Percentiles rank a stretch among this genome's conserved stretches.
Conservation (phyloP, 805 yeast genomes). For the Candida methanosorbosa region DNA sequence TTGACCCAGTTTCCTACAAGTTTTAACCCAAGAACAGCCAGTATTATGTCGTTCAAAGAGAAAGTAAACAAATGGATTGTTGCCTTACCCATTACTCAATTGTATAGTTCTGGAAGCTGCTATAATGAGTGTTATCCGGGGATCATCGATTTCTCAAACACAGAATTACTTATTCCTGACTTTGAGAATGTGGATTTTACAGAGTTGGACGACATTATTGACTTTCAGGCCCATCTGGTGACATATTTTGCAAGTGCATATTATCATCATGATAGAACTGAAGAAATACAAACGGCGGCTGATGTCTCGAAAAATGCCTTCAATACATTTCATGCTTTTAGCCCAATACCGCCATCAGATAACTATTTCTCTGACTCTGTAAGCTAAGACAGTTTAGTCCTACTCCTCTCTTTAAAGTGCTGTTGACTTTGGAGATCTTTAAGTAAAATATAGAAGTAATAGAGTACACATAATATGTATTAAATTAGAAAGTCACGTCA, state of each 20-base stretch:
- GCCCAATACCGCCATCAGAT: too few relatives aligned
- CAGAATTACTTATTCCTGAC: constrained; percentile 3
- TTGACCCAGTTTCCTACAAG: constrained; percentile 28
- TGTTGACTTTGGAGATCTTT: too few relatives aligned
- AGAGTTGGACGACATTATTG: constrained; percentile 39
- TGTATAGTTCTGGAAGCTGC: too few relatives aligned
- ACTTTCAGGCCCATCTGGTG: constrained; percentile 43
- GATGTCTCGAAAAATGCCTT: too few relatives aligned
- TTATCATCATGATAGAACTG: constrained; percentile 23
- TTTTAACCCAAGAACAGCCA: constrained; percentile 55
- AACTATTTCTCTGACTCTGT: too few relatives aligned
- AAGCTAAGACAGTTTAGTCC: too few relatives aligned
- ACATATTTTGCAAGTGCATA: constrained; percentile 34
- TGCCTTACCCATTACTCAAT: constrained; percentile 44
- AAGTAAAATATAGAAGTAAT: too few relatives aligned
- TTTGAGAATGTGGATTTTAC: constrained; percentile 21
- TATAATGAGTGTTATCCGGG: constrained; percentile 49
- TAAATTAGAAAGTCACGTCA: too few relatives aligned
- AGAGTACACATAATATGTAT: too few relatives aligned
- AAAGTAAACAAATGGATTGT: constrained; percentile 60
- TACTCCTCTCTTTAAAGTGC: too few relatives aligned
- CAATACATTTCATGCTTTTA: too few relatives aligned
- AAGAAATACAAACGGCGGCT: too few relatives aligned
- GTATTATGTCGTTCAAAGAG: constrained; percentile 58
- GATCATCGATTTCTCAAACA: constrained; percentile 22